These are phyloP conservation scores for Acacia melanoxylon DNA, from an alignment of 306 rosid species.

Conservation along the genomic window DNA sequence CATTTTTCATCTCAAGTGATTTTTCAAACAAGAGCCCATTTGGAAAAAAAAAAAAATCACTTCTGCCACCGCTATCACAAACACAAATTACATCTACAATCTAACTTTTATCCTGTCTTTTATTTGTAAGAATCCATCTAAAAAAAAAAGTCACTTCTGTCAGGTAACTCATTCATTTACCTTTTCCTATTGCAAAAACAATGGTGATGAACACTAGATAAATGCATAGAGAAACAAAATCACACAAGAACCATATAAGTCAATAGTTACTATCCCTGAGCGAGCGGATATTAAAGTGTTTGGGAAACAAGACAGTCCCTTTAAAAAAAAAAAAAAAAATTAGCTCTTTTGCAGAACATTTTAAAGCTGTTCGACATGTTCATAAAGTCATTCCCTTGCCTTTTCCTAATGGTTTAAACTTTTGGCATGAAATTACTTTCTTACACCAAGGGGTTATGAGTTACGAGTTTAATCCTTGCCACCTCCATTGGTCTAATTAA, in stretches of 20 bases:
- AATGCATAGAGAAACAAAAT: neutral
- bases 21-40: no score
- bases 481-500: neutral
- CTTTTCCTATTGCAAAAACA: neutral
- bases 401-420: neutral
- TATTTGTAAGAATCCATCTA: no score
- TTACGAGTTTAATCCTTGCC: neutral
- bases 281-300: neutral
- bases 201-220: conserved; percentile 9
- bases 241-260: neutral
- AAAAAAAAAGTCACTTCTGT: no score
- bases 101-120: no score
- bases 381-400: neutral
- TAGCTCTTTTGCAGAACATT: conserved; percentile 6
- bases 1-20: no score
- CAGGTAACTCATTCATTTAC: neutral
- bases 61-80: no score
- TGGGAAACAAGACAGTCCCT: no score
- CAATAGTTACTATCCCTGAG: conserved; percentile 9
- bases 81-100: no score
- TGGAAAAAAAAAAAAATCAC: no score
- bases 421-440: neutral
- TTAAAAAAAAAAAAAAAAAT: no score
- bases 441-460: neutral
- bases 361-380: neutral